phyloP scores from a whole-genome alignment of 2,329 filamentous ascomycete species.

The Alternaria infectoria region DNA sequence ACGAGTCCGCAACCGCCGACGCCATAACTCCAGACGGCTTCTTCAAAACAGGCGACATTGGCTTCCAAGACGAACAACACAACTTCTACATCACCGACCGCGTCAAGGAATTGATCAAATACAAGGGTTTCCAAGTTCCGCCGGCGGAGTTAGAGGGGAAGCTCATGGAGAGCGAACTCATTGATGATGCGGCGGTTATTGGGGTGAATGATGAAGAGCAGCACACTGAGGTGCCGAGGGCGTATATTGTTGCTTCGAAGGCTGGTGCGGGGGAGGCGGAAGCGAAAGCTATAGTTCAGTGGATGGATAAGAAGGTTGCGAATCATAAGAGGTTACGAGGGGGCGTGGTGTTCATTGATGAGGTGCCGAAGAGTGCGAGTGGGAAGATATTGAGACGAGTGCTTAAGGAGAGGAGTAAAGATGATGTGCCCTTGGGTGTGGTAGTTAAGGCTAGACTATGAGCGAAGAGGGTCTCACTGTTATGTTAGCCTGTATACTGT shows the following conservation, averaged over 20 bases:
- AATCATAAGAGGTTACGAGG: constrained; percentile 39
- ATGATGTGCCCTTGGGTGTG: constrained; percentile 24
- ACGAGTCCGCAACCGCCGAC: constrained; percentile 70
- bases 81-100: constrained; percentile 43
- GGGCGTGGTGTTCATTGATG: constrained; percentile 52
- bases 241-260: constrained; percentile 35
- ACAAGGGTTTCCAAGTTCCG: constrained; percentile 40
- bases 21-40: constrained; percentile 75
- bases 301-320: constrained; percentile 31
- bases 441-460: constrained; percentile 20
- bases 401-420: constrained; percentile 27
- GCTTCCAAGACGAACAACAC: constrained; percentile 29
- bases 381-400: constrained; percentile 54
- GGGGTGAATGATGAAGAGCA: constrained; percentile 32
- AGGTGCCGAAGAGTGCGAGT: constrained; percentile 55
- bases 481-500: neutral
- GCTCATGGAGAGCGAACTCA: constrained; percentile 28
- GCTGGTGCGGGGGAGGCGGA: constrained; percentile 18
- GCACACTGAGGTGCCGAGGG: constrained; percentile 38
- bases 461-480: neutral
- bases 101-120: constrained; percentile 43
- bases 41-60: constrained; percentile 40
- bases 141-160: constrained; percentile 40
- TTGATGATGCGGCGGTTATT: constrained; percentile 37
- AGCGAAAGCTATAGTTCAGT: constrained; percentile 22